These are phyloP conservation scores for Aureobasidium mangrovei DNA, from an alignment of 2,329 filamentous ascomycete species.

Conservation along the genomic window DNA sequence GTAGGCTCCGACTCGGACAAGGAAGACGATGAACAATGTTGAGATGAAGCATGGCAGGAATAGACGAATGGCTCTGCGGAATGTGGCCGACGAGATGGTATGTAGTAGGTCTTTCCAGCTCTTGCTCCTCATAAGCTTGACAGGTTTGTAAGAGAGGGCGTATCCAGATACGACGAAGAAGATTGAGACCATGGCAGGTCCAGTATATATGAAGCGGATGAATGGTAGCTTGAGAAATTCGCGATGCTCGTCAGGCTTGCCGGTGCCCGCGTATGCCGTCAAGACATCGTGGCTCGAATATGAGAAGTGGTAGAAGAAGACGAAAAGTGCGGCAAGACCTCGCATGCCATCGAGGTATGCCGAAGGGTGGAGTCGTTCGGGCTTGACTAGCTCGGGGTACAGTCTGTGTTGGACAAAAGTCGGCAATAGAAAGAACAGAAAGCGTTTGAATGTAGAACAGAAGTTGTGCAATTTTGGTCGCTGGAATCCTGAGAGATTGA, in stretches of 20 bases:
- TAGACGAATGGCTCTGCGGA: slow-evolving; percentile 19
- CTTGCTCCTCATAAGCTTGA: slow-evolving; percentile 16
- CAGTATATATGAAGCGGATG: slow-evolving; percentile 46
- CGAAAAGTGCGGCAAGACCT: slow-evolving; percentile 19
- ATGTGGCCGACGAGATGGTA: slow-evolving; percentile 18
- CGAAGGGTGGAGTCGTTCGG: slow-evolving; percentile 13
- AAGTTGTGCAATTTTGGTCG: neutral
- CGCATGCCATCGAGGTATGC: slow-evolving; percentile 21
- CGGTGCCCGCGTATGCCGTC: slow-evolving; percentile 14
- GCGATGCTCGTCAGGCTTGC: slow-evolving; percentile 15
- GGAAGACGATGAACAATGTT: slow-evolving; percentile 17
- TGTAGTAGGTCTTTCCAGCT: slow-evolving; percentile 24
- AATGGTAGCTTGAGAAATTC: slow-evolving; percentile 42
- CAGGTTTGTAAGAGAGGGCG: slow-evolving; percentile 42
- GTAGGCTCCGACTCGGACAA: slow-evolving; percentile 12
- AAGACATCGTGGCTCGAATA: slow-evolving; percentile 14
- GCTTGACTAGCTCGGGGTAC: slow-evolving; percentile 1
- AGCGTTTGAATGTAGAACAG: neutral
- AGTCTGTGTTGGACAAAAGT: slow-evolving; percentile 2
- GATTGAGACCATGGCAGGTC: slow-evolving; percentile 48
- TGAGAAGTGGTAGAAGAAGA: slow-evolving; percentile 20
- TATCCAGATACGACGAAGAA: slow-evolving; percentile 58
- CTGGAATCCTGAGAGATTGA: neutral
- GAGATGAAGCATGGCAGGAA: slow-evolving; percentile 19
- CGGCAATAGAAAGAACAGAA: slow-evolving; percentile 11